Evolutionary conservation across 495 filamentous ascomycete species (phyloP).

Genomic region (Gamarada debralockiae): DNA sequence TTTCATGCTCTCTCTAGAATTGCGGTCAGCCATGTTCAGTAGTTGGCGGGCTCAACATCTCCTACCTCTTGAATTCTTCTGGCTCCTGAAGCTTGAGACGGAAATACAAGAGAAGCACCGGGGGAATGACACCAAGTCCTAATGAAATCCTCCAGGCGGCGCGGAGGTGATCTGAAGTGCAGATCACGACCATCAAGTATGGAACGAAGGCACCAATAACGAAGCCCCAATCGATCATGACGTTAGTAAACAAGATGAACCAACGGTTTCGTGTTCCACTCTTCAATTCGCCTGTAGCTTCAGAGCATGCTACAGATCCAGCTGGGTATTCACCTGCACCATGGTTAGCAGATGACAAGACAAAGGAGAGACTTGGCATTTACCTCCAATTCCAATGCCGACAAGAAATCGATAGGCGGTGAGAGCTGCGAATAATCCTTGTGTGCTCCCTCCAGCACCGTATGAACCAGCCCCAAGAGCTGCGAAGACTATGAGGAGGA

Average conservation of each 20-base stretch:
- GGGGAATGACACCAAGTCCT: slow-evolving; percentile 77
- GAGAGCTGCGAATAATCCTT: slow-evolving; percentile 76
- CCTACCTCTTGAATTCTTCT: slow-evolving; percentile 63
- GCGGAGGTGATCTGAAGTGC: slow-evolving; percentile 61
- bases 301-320: slow-evolving; percentile 78
- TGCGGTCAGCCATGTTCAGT: slow-evolving; percentile 18
- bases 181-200: slow-evolving; percentile 63
- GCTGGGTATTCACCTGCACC: slow-evolving; percentile 94
- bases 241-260: slow-evolving; percentile 93
- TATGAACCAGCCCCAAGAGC: slow-evolving; percentile 76
- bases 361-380: too few relatives aligned
- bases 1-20: slow-evolving; percentile 36
- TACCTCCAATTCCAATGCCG: slow-evolving; percentile 61
- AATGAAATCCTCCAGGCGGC: slow-evolving; percentile 74
- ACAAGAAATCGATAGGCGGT: slow-evolving; percentile 80
- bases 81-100: slow-evolving; percentile 78
- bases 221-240: slow-evolving; percentile 80
- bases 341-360: too few relatives aligned
- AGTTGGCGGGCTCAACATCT: not conserved
- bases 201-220: slow-evolving; percentile 77
- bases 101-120: slow-evolving; percentile 67
- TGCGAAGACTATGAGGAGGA: slow-evolving; percentile 80
- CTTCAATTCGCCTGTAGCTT: slow-evolving; percentile 79
- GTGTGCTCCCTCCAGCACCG: slow-evolving; percentile 54
- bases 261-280: slow-evolving; percentile 76